These are phyloP conservation scores for Auricularia sp. DNA, from an alignment of 768 basidiomycete species.

Conservation along the genomic window DNA sequence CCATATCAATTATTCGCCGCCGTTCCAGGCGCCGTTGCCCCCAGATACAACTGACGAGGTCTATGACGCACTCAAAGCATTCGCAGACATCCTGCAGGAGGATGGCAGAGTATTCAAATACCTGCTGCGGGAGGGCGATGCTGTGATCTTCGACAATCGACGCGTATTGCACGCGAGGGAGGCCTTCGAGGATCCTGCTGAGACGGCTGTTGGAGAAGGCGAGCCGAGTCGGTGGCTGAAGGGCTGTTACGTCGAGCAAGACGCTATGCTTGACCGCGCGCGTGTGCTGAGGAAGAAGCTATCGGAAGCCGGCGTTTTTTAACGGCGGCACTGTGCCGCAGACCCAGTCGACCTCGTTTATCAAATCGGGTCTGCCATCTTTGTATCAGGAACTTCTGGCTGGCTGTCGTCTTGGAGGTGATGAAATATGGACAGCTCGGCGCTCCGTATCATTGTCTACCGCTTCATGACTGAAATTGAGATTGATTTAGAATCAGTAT, in stretches of 20 bases:
- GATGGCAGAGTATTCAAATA: conserved; percentile 46
- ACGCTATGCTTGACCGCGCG: conserved; percentile 42
- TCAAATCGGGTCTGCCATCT: too few relatives aligned
- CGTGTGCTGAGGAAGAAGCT: conserved; percentile 7
- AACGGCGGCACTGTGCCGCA: too few relatives aligned
- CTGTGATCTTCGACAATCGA: conserved; percentile 86
- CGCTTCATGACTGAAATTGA: too few relatives aligned
- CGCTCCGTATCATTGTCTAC: too few relatives aligned
- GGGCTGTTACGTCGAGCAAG: conserved; percentile 47
- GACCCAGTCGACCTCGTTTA: too few relatives aligned
- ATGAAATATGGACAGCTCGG: too few relatives aligned
- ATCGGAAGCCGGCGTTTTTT: too few relatives aligned
- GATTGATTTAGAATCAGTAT: too few relatives aligned
- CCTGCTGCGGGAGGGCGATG: conserved; percentile 71
- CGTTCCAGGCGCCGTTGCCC: conserved; percentile 80
- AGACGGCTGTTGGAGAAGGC: conserved; percentile 25
- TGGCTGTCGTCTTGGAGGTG: too few relatives aligned
- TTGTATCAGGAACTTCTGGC: too few relatives aligned
- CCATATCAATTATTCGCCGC: conserved; percentile 86
- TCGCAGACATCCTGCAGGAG: conserved; percentile 48
- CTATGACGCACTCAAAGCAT: conserved; percentile 52
- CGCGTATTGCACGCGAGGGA: conserved; percentile 81
- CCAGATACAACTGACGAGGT: conserved; percentile 44
- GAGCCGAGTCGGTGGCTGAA: conserved; percentile 78
- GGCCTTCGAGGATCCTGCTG: conserved; percentile 48